These are phyloP conservation scores for Wickerhamomyces chaumierensis DNA, from an alignment of 805 yeast species.

Conservation along the genomic window DNA sequence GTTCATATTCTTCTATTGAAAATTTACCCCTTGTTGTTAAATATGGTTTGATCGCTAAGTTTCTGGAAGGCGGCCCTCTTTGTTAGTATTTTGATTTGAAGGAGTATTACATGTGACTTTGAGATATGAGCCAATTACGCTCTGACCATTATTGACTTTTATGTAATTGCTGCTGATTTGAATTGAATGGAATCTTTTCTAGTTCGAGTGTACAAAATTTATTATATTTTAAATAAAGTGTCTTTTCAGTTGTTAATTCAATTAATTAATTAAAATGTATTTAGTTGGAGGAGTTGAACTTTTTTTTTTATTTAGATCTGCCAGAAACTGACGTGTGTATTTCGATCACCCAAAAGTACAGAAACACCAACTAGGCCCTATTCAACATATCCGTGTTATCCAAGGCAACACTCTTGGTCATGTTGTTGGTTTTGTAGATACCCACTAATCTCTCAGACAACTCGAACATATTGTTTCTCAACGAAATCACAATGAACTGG, in stretches of 20 bases:
- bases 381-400: slow-evolving; percentile 44
- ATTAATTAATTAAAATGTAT: too few species aligned
- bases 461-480: slow-evolving; percentile 97
- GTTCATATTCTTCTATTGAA: slow-evolving; percentile 23
- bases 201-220: neutral
- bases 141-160: too few species aligned
- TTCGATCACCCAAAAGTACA: too few species aligned
- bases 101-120: too few species aligned
- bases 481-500: slow-evolving; percentile 89
- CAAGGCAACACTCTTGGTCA: slow-evolving; percentile 76
- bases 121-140: too few species aligned
- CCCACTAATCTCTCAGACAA: slow-evolving; percentile 91
- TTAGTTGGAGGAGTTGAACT: too few species aligned
- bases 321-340: too few species aligned
- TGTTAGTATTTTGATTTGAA: slow-evolving; percentile 1
- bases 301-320: too few species aligned
- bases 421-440: slow-evolving; percentile 84
- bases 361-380: slow-evolving; percentile 2
- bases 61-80: slow-evolving; percentile 3
- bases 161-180: too few species aligned
- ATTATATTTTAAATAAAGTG: too few species aligned
- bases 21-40: slow-evolving; percentile 22
- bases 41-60: slow-evolving; percentile 11
- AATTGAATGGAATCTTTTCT: too few species aligned
- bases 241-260: too few species aligned